phyloP scores from a whole-genome alignment of 176 grass and related monocot species.

The Elymus sibiricus region DNA sequence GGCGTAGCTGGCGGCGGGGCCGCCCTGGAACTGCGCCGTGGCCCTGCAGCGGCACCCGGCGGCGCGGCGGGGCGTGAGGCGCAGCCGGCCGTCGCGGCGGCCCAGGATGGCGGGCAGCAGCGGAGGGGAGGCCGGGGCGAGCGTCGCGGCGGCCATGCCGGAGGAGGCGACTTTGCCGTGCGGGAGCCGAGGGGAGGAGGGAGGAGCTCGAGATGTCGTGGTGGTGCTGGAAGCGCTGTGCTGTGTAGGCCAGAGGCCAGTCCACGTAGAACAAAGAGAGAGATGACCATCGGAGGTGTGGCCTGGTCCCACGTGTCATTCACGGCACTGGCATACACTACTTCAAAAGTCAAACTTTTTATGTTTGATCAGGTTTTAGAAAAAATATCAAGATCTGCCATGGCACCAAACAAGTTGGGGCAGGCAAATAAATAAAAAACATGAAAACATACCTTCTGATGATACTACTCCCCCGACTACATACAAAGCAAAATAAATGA shows the following conservation, averaged over 20 bases:
- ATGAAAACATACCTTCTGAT: too few relatives aligned
- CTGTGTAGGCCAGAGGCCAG: neutral
- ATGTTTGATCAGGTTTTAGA: too few relatives aligned
- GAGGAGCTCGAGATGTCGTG: slow-evolving; percentile 8
- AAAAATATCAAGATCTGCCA: too few relatives aligned
- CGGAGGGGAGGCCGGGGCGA: slow-evolving; percentile 10
- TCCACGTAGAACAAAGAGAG: neutral
- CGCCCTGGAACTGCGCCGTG: slow-evolving; percentile 66
- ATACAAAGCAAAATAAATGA: too few relatives aligned
- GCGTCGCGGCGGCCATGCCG: slow-evolving; percentile 30
- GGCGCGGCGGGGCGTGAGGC: slow-evolving; percentile 22
- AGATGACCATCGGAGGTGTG: neutral
- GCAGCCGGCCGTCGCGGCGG: neutral
- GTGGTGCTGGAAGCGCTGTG: neutral
- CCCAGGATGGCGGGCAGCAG: neutral
- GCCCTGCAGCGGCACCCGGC: slow-evolving; percentile 42
- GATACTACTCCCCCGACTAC: too few relatives aligned
- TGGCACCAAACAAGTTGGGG: too few relatives aligned
- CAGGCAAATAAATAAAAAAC: too few relatives aligned
- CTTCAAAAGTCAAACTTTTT: too few relatives aligned
- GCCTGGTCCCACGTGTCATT: neutral
- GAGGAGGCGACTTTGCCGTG: neutral
- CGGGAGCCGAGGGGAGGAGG: neutral
- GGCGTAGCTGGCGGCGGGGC: slow-evolving; percentile 77
- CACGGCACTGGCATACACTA: too few relatives aligned